Conservation (phyloP, 352 stramenopile genomes). For the Phytophthora boehmeriae region DNA sequence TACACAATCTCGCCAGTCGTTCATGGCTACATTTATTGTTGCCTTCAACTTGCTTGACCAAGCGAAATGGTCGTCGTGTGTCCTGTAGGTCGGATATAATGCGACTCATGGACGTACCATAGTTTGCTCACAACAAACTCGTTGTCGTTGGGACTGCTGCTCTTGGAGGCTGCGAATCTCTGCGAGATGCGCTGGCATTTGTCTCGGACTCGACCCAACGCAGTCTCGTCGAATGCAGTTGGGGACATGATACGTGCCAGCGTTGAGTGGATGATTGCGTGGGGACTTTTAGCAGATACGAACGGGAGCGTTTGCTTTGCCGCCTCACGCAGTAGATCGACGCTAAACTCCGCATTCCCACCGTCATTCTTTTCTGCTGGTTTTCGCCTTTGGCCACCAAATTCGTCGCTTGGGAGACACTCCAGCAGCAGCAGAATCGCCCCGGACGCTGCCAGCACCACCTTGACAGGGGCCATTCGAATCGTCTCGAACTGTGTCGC, state of each 20-base stretch:
- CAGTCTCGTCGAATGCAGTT: constrained; percentile 28
- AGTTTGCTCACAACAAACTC: constrained; percentile 43
- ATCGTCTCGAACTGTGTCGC: constrained; percentile 43
- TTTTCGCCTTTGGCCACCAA: neutral
- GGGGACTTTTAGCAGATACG: constrained; percentile 33
- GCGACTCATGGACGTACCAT: constrained; percentile 67
- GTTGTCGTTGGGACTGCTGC: constrained; percentile 1
- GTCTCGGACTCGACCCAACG: constrained; percentile 33
- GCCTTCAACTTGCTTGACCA: neutral
- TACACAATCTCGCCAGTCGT: constrained; percentile 12
- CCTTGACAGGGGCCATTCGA: constrained; percentile 38
- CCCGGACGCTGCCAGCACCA: constrained; percentile 55
- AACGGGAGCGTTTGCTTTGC: constrained; percentile 45
- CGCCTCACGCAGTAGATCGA: constrained; percentile 49
- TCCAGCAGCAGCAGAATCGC: constrained; percentile 62
- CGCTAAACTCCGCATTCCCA: constrained; percentile 37
- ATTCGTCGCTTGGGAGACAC: constrained; percentile 21
- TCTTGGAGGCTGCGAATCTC: constrained; percentile 21
- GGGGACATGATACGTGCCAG: constrained; percentile 55
- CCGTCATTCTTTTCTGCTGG: constrained; percentile 13
- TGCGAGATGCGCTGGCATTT: constrained; percentile 48
- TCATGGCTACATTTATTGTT: constrained; percentile 8
- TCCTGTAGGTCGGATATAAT: constrained; percentile 52
- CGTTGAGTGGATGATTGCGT: constrained; percentile 62
- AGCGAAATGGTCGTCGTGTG: constrained; percentile 44